Evolutionary conservation across 2,329 filamentous ascomycete genomes (phyloP).

Genomic region (Colletotrichum echinochloae): DNA sequence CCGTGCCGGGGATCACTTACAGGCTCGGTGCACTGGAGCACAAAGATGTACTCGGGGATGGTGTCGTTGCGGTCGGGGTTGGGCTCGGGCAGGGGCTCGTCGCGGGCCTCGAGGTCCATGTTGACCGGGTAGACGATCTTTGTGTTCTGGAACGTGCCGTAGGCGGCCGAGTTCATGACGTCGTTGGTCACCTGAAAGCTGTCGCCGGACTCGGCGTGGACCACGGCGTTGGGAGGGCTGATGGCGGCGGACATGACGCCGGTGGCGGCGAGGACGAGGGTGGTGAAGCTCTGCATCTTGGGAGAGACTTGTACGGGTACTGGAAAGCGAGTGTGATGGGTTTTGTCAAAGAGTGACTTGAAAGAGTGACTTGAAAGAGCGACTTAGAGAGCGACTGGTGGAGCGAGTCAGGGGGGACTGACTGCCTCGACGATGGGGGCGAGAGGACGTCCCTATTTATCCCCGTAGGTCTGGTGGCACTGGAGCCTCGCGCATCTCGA

Average conservation of each 20-base stretch:
- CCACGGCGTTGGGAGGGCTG: conserved; percentile 1
- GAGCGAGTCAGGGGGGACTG: background rate
- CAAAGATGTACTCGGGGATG: conserved; percentile 21
- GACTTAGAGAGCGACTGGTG: background rate
- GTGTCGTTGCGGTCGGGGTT: conserved; percentile 30
- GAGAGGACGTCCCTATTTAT: conserved; percentile 18
- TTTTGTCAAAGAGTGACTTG: background rate
- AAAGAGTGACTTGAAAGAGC: conserved; percentile 17
- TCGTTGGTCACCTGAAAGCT: background rate
- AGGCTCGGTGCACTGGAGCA: conserved; percentile 25
- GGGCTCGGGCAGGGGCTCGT: conserved; percentile 2
- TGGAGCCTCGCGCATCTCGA: no score
- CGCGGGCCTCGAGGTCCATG: background rate
- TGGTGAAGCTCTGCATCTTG: conserved; percentile 36
- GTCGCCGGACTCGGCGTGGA: background rate
- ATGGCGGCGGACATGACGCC: conserved; percentile 30
- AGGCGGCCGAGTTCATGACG: conserved; percentile 29
- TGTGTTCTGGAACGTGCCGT: conserved; percentile 3
- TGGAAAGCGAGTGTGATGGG: conserved; percentile 18
- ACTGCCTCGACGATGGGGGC: background rate
- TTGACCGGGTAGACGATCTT: background rate
- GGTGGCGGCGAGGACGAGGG: conserved; percentile 22
- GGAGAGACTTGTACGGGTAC: background rate
- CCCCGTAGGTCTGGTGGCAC: background rate
- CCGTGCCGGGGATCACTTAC: no score